A percentile compares a stretch with the other conserved stretches of the same genome.
phyloP scores from a whole-genome alignment of 2,329 filamentous ascomycete species.

The Laburnicola sp. region DNA sequence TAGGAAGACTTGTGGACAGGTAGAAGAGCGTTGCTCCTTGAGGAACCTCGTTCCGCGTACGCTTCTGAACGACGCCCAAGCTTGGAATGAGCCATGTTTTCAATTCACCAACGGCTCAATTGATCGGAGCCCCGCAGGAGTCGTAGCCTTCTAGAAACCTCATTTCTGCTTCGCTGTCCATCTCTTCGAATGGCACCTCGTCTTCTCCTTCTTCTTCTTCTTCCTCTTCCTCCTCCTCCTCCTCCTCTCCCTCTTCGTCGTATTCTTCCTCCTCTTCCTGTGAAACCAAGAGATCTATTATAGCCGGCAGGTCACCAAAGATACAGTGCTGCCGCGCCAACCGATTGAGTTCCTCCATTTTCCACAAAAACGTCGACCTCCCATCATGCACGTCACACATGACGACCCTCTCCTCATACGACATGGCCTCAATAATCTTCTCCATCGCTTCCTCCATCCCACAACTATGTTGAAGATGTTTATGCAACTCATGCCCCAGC shows the following conservation, averaged over 20 bases:
- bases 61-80: too few species aligned
- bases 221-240: not conserved
- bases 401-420: not conserved
- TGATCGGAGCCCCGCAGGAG: too few species aligned
- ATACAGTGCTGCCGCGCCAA: not conserved
- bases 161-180: too few species aligned
- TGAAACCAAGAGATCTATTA: not conserved
- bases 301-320: not conserved
- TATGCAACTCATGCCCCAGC: slow-evolving; percentile 5
- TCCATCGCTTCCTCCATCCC: not conserved
- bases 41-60: too few species aligned
- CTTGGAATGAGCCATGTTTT: too few species aligned
- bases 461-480: not conserved
- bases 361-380: slow-evolving; percentile 4
- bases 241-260: not conserved
- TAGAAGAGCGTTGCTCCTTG: too few species aligned
- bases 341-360: slow-evolving; percentile 5
- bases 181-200: not conserved
- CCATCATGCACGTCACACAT: slow-evolving; percentile 8
- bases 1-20: too few species aligned
- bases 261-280: not conserved
- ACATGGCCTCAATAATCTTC: slow-evolving; percentile 1
- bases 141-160: too few species aligned
- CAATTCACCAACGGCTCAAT: too few species aligned
- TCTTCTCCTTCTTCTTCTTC: not conserved